Conservation (phyloP, 2,329 filamentous ascomycete genomes). For the Cladophialophora immunda region DNA sequence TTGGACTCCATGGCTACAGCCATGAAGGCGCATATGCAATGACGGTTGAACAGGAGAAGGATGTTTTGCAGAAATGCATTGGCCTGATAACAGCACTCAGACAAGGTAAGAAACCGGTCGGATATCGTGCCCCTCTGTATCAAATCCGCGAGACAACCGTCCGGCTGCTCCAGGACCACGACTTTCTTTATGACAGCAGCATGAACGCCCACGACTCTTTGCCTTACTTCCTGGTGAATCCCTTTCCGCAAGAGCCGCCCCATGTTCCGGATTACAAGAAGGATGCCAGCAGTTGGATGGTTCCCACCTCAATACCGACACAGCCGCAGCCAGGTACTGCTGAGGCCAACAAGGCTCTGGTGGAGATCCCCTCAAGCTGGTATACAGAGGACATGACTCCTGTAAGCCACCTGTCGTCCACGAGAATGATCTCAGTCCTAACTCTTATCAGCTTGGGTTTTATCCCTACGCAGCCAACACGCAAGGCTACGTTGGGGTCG, state of each 20-base stretch:
- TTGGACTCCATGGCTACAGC: conserved; percentile 55
- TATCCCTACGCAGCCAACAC: conserved; percentile 58
- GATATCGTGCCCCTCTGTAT: conserved; percentile 63
- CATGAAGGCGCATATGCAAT: conserved; percentile 47
- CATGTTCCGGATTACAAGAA: conserved; percentile 53
- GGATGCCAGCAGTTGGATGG: conserved; percentile 56
- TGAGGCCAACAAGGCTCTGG: conserved; percentile 45
- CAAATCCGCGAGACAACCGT: conserved; percentile 60
- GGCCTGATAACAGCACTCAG: conserved; percentile 53
- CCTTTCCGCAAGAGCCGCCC: conserved; percentile 44
- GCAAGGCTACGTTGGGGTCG: conserved; percentile 66
- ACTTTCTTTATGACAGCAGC: conserved; percentile 61
- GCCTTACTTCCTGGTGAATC: conserved; percentile 58
- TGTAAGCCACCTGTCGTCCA: conserved; percentile 20
- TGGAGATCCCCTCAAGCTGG: conserved; percentile 56
- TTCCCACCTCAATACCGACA: conserved; percentile 45
- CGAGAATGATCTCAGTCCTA: conserved; percentile 8
- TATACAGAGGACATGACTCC: conserved; percentile 59
- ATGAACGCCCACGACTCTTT: conserved; percentile 61
- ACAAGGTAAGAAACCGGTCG: conserved; percentile 54
- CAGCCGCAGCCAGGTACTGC: conserved; percentile 37
- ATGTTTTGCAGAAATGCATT: conserved; percentile 61
- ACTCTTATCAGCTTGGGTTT: conserved; percentile 48
- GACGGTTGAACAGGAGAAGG: conserved; percentile 58
- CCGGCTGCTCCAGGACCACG: conserved; percentile 57